These are phyloP conservation scores for Simmondsia chinensis DNA, from an alignment of 148 eudicot genomes.

Conservation along the genomic window DNA sequence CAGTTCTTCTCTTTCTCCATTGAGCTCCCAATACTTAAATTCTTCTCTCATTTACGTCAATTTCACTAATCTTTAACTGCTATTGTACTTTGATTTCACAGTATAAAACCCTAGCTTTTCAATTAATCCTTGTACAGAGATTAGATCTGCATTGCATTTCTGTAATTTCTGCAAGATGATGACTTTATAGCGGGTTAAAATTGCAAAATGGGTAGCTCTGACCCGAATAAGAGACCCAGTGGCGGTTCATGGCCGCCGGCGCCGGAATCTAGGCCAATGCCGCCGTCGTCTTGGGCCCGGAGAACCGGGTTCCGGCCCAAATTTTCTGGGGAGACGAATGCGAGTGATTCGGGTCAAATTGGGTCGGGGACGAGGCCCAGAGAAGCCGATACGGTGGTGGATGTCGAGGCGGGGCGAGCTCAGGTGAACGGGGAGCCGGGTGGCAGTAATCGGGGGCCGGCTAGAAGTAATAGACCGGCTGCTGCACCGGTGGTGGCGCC, in stretches of 20 bases:
- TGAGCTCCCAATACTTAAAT: too few species aligned
- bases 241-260: constrained; percentile 74
- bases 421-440: too few species aligned
- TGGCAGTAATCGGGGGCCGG: too few species aligned
- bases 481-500: constrained; percentile 1
- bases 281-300: constrained; percentile 83
- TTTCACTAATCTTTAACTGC: too few species aligned
- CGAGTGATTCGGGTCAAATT: constrained; percentile 48
- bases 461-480: too few species aligned
- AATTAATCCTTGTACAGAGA: too few species aligned
- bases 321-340: constrained; percentile 79
- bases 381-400: constrained; percentile 22
- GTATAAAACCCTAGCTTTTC: too few species aligned
- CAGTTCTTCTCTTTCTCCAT: too few species aligned
- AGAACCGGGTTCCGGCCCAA: constrained; percentile 80
- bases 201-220: constrained; percentile 64
- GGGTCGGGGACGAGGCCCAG: constrained; percentile 20
- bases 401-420: constrained; percentile 58
- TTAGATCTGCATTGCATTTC: too few species aligned
- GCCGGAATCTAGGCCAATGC: constrained; percentile 55
- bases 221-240: constrained; percentile 49
- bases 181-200: not conserved
- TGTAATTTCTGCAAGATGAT: too few species aligned
- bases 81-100: too few species aligned
- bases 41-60: too few species aligned